Base-by-base conservation (phyloP, 1,284 basidiomycete genomes). In the Cryptococcus deneoformans region DNA sequence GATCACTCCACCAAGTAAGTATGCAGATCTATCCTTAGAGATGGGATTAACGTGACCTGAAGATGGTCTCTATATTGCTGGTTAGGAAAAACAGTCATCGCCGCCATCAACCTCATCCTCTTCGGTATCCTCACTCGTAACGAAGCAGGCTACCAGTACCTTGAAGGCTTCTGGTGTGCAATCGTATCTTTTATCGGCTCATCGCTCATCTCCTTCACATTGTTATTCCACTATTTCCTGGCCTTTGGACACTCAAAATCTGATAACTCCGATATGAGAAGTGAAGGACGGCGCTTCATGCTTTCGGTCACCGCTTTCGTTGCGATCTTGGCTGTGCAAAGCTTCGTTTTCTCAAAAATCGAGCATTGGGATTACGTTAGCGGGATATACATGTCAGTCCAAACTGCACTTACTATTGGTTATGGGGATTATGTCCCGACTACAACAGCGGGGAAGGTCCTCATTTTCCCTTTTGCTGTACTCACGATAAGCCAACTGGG, bases 141-240 rank as follows among this genome's bases (percentile, higher is more conserved):
- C 53, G 54, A 56, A 0, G 50, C 63, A 1, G 75, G 68, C 6
- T 78, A 72, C 53, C 48, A 57, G 14, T 80, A 73, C 54, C 59
- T 62, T 16, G 71, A 78, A 58, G 80, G 76, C 0, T 80, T 80
- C 63, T 81, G 79, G 76, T 76, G 74, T 52, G 79, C 78, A 2
- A 75, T 81, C 37, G 61, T 79, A 20, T 77, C 77, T 2, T 58
- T 79, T 40, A 65, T 77, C 47, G 64, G 75, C 24, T 63, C 72
- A 5, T 75, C 75, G 0, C 62, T 79, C 50, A 79, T 80, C 57
- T 66, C 72, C 5, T 57, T 71, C 50, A 63, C 75, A 2, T 68
- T 80, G 2, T 47, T 76, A 2, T 60, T 73, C 37, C 79, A 80
- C 59, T 79, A 75, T 58, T 55, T 73, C 20, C 62, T 76, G 42